phyloP scores from a whole-genome alignment of 805 yeast species.

The Myxozyma geophila region DNA sequence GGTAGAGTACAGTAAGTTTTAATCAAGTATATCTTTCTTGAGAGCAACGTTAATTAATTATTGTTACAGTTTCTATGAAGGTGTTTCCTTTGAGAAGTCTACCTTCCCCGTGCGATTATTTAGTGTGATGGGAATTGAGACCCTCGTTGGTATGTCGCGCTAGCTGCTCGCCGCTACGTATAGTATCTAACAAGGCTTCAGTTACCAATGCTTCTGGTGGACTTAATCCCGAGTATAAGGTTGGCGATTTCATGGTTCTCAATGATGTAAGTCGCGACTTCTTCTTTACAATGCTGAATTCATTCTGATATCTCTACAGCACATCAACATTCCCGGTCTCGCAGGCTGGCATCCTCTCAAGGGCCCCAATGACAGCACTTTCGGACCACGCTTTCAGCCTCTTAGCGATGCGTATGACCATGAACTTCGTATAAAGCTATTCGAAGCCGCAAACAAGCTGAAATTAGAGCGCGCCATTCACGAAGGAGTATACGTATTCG shows the following conservation, averaged over 20 bases:
- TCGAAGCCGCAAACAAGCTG: conserved; percentile 57
- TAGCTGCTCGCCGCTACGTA: neutral
- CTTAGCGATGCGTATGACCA: conserved; percentile 88
- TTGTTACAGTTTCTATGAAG: conserved; percentile 64
- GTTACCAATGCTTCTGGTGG: conserved; percentile 97
- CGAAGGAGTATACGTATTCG: conserved; percentile 86
- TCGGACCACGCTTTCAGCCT: conserved; percentile 88
- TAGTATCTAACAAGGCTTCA: neutral
- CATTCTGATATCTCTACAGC: conserved; percentile 45
- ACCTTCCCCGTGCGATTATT: conserved; percentile 86
- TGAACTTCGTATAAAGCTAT: conserved; percentile 65
- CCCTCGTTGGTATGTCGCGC: conserved; percentile 57
- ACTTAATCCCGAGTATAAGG: conserved; percentile 62
- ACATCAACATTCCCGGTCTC: conserved; percentile 87
- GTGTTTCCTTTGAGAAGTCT: conserved; percentile 78
- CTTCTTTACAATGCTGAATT: neutral
- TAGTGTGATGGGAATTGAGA: conserved; percentile 60
- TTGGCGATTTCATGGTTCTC: conserved; percentile 91
- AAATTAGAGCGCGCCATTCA: conserved; percentile 62
- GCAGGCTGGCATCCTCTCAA: conserved; percentile 85
- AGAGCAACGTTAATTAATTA: no score
- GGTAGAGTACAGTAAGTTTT: conserved; percentile 73
- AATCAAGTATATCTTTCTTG: neutral
- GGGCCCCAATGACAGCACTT: conserved; percentile 79
- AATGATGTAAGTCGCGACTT: conserved; percentile 52